phyloP scores from a whole-genome alignment of 2,329 filamentous ascomycete species.

The Colletotrichum tamarilloi region DNA sequence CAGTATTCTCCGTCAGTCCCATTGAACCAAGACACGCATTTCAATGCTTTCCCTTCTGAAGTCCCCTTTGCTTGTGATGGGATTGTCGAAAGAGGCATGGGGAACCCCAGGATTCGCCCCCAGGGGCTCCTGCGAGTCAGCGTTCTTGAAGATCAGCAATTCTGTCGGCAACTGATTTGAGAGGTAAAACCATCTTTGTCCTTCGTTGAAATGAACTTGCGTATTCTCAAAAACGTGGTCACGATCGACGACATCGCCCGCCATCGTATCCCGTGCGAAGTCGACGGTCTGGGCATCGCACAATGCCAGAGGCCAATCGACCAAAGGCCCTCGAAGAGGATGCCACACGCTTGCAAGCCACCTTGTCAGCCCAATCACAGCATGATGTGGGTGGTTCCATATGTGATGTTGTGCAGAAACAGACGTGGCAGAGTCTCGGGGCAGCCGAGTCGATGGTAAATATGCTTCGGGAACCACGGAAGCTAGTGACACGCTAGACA shows the following conservation, averaged over 20 bases:
- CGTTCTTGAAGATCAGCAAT: conserved; percentile 37
- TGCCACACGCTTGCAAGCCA: conserved; percentile 38
- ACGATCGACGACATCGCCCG: conserved; percentile 38
- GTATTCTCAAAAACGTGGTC: conserved; percentile 39
- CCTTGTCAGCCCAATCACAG: conserved; percentile 37
- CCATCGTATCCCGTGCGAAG: conserved; percentile 36
- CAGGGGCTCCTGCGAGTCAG: conserved; percentile 1
- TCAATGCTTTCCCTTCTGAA: conserved; percentile 18
- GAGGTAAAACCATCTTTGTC: conserved; percentile 38
- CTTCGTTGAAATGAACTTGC: conserved; percentile 36
- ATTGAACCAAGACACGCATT: conserved; percentile 12
- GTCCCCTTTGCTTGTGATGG: not conserved
- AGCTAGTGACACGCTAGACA: not conserved
- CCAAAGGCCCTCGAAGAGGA: conserved; percentile 36
- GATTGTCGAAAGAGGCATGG: conserved; percentile 19
- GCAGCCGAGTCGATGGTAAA: not conserved
- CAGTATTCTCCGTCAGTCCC: not conserved
- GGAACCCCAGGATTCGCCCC: conserved; percentile 13
- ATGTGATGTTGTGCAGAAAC: not conserved
- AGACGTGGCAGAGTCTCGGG: not conserved
- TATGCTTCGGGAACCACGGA: not conserved
- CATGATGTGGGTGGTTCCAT: not conserved
- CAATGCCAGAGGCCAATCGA: conserved; percentile 39
- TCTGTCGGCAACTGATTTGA: conserved; percentile 36
- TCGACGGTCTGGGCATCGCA: conserved; percentile 38